Evolutionary conservation across 768 basidiomycete species (phyloP), one percentile per base, ranked within the genome.

Genomic region (Leucocoprinus birnbaumii): DNA sequence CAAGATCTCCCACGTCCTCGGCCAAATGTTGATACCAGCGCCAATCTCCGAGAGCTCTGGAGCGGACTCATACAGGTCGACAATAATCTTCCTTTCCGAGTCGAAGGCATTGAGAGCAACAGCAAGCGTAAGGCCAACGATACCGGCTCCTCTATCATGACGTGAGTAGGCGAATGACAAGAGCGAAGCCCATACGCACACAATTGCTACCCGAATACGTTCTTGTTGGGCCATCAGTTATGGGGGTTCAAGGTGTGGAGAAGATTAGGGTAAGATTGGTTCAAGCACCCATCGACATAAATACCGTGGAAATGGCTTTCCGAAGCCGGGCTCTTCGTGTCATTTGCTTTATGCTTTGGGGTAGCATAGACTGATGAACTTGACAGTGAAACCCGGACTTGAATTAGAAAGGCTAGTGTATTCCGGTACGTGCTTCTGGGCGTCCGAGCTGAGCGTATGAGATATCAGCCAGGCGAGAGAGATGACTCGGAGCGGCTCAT

Each of bases 61-160:
- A 1, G 75, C 66, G 8, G 72, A 67, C 50, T 80, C 78, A 58
- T 74, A 80, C 13, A 79, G 55, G 16, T 72, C 68, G 7, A 79
- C 62, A 0, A 69, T 64, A 10, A 70, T 57, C 1, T 55, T 60
- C 44, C 58, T 53, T 44, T 63, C 56, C 26, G 44, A 56, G 46
- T 62, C 54, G 22, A 58, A 56, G 49, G 63, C 63, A 11, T 65
- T 62, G 24, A 76, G 54, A 1, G 70, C 68, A 0, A 68, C 62
- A 1, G 73, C 74, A 21, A 73, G 62, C 22, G 68, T 70, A 47
- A 77, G 58, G 31, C 76, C 74, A 35, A 70, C 73, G 14, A 77
- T 68, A 8, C 75, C 76, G 2, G 74, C 75, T 8, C 75, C 75
- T 19, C 76, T 77, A 48, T 31, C 11, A 11, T 2, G 27, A 22